Evolutionary conservation across 352 stramenopile genomes (phyloP).

Genomic region (Thraustotheca clavata): DNA sequence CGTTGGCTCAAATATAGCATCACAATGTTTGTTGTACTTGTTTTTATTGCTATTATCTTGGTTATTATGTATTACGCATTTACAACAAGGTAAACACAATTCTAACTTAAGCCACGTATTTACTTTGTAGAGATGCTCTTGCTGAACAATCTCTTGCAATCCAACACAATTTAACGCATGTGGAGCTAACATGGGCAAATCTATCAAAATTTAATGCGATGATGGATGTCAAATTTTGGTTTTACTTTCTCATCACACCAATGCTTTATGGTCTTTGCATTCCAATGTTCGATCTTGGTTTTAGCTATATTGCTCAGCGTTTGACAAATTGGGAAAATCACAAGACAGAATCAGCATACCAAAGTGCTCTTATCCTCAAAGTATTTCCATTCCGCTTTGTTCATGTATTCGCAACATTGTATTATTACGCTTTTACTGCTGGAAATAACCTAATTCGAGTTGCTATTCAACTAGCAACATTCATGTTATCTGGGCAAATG

Average conservation of each 20-base stretch:
- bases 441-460: conserved; percentile 78
- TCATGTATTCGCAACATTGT: conserved; percentile 93
- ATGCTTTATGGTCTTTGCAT: conserved; percentile 82
- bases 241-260: conserved; percentile 78
- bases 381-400: conserved; percentile 97
- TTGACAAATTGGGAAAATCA: conserved; percentile 95
- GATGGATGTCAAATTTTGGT: conserved; percentile 70
- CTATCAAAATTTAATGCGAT: conserved; percentile 39
- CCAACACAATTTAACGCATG: conserved; percentile 33
- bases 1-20: conserved; percentile 62
- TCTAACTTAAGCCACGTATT: too few relatives aligned
- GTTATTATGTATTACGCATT: conserved; percentile 58
- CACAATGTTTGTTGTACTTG: conserved; percentile 53
- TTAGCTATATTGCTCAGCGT: conserved; percentile 76
- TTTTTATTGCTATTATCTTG: conserved; percentile 49
- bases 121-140: conserved; percentile 4
- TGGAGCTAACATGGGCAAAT: conserved; percentile 52
- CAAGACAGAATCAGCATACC: conserved; percentile 69
- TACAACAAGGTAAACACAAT: conserved; percentile 65
- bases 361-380: conserved; percentile 95
- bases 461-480: conserved; percentile 87
- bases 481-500: conserved; percentile 90
- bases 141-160: conserved; percentile 25
- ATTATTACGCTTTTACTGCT: conserved; percentile 86
- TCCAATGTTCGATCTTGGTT: conserved; percentile 60